Evolutionary conservation across 371 early-diverging fungal species (phyloP).

Genomic region (Mortierella sp.): DNA sequence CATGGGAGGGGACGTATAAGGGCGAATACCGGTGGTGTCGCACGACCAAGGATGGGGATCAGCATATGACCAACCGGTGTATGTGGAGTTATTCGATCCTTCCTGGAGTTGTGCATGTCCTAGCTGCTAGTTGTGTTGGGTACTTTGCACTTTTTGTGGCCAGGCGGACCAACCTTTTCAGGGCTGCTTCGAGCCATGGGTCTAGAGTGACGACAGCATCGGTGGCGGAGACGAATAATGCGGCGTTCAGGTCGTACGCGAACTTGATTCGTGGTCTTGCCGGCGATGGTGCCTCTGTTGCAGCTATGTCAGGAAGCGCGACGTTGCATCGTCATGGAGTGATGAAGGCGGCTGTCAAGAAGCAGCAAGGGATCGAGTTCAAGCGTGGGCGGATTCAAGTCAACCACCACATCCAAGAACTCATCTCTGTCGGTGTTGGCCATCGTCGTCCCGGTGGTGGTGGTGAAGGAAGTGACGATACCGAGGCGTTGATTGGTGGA

Average conservation of each 20-base stretch:
- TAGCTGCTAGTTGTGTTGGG: conserved; percentile 18
- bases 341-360: background rate
- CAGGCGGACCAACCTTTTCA: conserved; percentile 26
- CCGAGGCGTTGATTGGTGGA: background rate
- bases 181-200: background rate
- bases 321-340: background rate
- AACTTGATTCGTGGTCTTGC: background rate
- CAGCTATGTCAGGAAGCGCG: background rate
- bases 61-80: conserved; percentile 44
- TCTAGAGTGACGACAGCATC: background rate
- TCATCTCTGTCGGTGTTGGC: conserved; percentile 45
- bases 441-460: background rate
- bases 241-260: conserved; percentile 5
- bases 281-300: background rate
- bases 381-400: conserved; percentile 51
- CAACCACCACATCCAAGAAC: conserved; percentile 47
- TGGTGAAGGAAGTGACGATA: background rate
- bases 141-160: conserved; percentile 38
- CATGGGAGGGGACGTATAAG: conserved; percentile 41
- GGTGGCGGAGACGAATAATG: conserved; percentile 6
- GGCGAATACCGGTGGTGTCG: conserved; percentile 37
- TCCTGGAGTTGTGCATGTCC: conserved; percentile 30
- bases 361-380: conserved; percentile 21
- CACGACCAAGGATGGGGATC: conserved; percentile 22
- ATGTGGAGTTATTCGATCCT: conserved; percentile 43